Conservation (phyloP, 331 rosid genomes). For the Quercus lobata region DNA sequence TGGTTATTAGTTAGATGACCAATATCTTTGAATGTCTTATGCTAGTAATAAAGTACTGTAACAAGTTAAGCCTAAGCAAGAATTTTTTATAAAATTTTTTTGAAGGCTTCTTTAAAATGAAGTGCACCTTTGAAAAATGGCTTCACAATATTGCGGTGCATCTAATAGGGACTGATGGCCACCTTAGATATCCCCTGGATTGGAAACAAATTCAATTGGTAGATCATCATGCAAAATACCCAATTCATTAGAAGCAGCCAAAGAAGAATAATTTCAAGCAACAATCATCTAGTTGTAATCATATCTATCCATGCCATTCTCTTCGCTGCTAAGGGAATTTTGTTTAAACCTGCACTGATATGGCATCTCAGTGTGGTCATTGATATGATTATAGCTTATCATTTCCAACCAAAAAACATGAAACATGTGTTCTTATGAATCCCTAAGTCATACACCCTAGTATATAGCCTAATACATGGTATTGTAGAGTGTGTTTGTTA, state of each 20-base stretch:
- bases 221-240: too few species aligned
- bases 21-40: neutral
- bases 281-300: neutral
- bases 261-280: neutral
- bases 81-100: neutral
- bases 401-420: neutral
- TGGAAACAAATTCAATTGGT: neutral
- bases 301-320: neutral
- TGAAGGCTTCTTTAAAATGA: neutral
- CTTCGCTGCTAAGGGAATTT: neutral
- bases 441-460: neutral
- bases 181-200: neutral
- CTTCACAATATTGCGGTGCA: too few species aligned
- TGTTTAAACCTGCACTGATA: neutral
- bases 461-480: neutral
- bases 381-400: neutral
- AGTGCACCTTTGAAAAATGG: neutral
- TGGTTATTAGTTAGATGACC: neutral
- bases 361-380: too few species aligned
- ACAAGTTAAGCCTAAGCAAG: neutral
- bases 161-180: neutral
- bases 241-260: neutral
- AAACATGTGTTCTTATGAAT: neutral
- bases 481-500: too few species aligned
- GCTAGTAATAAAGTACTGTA: neutral